A percentile compares a stretch with the other conserved stretches of the same genome.
These are phyloP conservation scores for Ophiorrhiza pumila DNA, from an alignment of 257 asterid genomes.

Conservation along the genomic window DNA sequence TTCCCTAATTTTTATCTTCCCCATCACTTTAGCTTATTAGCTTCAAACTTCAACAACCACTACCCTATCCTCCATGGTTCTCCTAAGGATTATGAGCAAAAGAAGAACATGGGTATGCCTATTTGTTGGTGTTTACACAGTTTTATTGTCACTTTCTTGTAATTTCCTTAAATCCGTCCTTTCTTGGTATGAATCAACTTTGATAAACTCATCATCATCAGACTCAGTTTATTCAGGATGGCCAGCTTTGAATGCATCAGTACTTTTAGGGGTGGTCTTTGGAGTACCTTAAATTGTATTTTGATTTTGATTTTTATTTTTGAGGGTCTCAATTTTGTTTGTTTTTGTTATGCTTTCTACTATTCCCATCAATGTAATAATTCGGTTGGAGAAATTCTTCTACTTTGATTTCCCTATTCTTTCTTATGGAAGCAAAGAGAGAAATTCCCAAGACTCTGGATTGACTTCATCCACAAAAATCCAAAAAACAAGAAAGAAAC, in stretches of 20 bases:
- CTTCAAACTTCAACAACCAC: neutral
- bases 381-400: too few relatives aligned
- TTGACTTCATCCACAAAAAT: too few relatives aligned
- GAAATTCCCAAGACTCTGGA: too few relatives aligned
- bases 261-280: slow-evolving; percentile 57
- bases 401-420: too few relatives aligned
- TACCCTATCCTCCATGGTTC: slow-evolving; percentile 18
- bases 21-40: too few relatives aligned
- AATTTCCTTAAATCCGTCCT: slow-evolving; percentile 67
- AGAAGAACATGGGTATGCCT: slow-evolving; percentile 77
- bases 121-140: slow-evolving; percentile 61
- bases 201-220: slow-evolving; percentile 15
- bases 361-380: too few relatives aligned
- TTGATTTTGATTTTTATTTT: too few relatives aligned
- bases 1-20: too few relatives aligned
- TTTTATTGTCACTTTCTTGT: slow-evolving; percentile 70
- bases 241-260: slow-evolving; percentile 71
- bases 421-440: too few relatives aligned
- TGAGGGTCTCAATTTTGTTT: too few relatives aligned
- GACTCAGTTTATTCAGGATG: slow-evolving; percentile 28
- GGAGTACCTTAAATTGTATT: slow-evolving; percentile 72
- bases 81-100: slow-evolving; percentile 58
- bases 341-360: too few relatives aligned
- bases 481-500: too few relatives aligned
- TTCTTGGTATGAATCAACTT: slow-evolving; percentile 27